These are phyloP conservation scores for sweet orange (Citrus sinensis) DNA, from an alignment of 345 rosid genomes.

Conservation along the genomic window DVS_A1.0 CM039162.1:2601001-2601500, in stretches of 20 bases:
- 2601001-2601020: neutral
- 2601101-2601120: conserved; percentile 6
- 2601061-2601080: conserved; percentile 23
- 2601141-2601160: no score
- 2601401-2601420: conserved; percentile 16
- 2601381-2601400: conserved; percentile 27
- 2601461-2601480: conserved; percentile 84
- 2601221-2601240: conserved; percentile 40
- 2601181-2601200: conserved; percentile 24
- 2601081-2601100: neutral
- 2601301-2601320: conserved; percentile 34
- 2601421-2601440: conserved; percentile 25
- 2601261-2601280: conserved; percentile 37
- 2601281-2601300: conserved; percentile 35
- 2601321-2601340: conserved; percentile 25
- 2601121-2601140: conserved; percentile 30
- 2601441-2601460: conserved; percentile 2
- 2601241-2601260: conserved; percentile 33
- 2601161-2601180: conserved; percentile 19
- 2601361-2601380: conserved; percentile 36
- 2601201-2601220: conserved; percentile 26
- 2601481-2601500: conserved; percentile 89
- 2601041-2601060: conserved; percentile 8
- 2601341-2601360: conserved; percentile 28
- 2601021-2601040: neutral